These are phyloP conservation scores for Aspergillus terreus DNA, from an alignment of 2,329 filamentous ascomycete species.

Conservation along the genomic window DNA sequence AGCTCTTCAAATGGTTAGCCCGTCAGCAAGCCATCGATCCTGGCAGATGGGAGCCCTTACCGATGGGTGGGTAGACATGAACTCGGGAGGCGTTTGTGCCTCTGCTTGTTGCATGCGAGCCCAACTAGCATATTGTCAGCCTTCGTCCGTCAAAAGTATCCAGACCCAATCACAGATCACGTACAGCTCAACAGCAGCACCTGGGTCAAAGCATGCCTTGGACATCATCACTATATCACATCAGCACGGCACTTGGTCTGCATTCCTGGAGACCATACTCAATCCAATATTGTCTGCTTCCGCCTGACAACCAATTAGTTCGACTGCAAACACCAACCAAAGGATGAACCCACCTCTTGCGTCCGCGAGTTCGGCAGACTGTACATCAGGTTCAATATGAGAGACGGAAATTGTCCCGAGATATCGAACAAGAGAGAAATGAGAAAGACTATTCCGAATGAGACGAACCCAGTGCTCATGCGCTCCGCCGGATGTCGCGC, in stretches of 20 bases:
- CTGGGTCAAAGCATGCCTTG: constrained; percentile 57
- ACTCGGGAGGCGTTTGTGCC: constrained; percentile 48
- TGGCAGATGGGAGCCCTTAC: constrained; percentile 18
- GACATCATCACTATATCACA: constrained; percentile 56
- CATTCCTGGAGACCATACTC: constrained; percentile 25
- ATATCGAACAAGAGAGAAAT: constrained; percentile 37
- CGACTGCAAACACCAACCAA: not conserved
- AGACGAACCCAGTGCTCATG: constrained; percentile 44
- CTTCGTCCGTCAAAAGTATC: too few relatives aligned
- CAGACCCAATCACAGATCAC: constrained; percentile 7
- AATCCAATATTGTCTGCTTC: constrained; percentile 63
- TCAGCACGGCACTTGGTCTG: constrained; percentile 11
- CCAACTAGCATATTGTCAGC: constrained; percentile 36
- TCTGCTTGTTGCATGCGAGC: constrained; percentile 49
- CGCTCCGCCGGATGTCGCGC: constrained; percentile 55
- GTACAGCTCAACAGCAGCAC: constrained; percentile 51
- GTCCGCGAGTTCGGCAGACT: constrained; percentile 53
- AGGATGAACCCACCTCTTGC: constrained; percentile 46
- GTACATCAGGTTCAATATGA: constrained; percentile 49
- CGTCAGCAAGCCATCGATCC: constrained; percentile 3
- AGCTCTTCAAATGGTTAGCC: constrained; percentile 29
- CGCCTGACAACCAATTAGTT: constrained; percentile 28
- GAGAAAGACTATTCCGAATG: constrained; percentile 25
- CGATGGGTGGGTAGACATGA: constrained; percentile 59
- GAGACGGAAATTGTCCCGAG: constrained; percentile 34